Evolutionary conservation across 805 yeast species (phyloP).

Genomic region (Metschnikowia cubensis): DNA sequence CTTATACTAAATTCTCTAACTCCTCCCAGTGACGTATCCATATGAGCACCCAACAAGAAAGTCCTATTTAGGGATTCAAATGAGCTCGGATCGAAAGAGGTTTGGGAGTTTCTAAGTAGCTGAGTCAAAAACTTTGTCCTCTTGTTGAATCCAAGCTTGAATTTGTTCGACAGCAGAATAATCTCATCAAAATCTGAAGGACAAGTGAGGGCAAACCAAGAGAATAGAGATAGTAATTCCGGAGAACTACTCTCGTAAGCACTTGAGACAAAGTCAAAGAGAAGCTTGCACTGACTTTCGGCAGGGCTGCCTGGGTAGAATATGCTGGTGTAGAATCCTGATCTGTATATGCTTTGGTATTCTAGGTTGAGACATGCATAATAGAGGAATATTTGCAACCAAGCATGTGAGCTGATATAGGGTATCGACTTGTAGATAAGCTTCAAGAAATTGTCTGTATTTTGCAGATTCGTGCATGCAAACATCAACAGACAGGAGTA

Average conservation of each 20-base stretch:
- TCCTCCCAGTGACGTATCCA: slow-evolving; percentile 17
- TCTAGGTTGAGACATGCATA: slow-evolving; percentile 30
- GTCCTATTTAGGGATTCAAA: slow-evolving; percentile 35
- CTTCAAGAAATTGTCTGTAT: slow-evolving; percentile 21
- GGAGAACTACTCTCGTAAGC: slow-evolving; percentile 29
- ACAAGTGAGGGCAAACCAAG: slow-evolving; percentile 33
- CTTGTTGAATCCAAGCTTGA: slow-evolving; percentile 34
- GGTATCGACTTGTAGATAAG: slow-evolving; percentile 23
- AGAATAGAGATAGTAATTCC: slow-evolving; percentile 18
- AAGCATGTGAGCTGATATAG: slow-evolving; percentile 27
- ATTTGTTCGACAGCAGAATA: slow-evolving; percentile 26
- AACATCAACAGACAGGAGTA: slow-evolving; percentile 34
- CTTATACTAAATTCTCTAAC: slow-evolving; percentile 27
- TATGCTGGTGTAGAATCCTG: slow-evolving; percentile 30
- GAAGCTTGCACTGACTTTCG: slow-evolving; percentile 22
- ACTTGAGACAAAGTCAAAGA: slow-evolving; percentile 30
- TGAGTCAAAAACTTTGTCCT: slow-evolving; percentile 29
- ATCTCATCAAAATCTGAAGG: slow-evolving; percentile 34
- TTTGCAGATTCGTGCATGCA: slow-evolving; percentile 26
- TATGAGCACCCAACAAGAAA: slow-evolving; percentile 33
- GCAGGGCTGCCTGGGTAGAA: slow-evolving; percentile 21
- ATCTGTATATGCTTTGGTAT: slow-evolving; percentile 35
- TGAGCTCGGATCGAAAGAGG: slow-evolving; percentile 26
- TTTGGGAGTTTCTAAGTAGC: slow-evolving; percentile 27
- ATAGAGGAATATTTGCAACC: slow-evolving; percentile 35